phyloP scores from a whole-genome alignment of 192 early-diverging fungal genomes.

The Phycomyces blakesleeanus region DNA sequence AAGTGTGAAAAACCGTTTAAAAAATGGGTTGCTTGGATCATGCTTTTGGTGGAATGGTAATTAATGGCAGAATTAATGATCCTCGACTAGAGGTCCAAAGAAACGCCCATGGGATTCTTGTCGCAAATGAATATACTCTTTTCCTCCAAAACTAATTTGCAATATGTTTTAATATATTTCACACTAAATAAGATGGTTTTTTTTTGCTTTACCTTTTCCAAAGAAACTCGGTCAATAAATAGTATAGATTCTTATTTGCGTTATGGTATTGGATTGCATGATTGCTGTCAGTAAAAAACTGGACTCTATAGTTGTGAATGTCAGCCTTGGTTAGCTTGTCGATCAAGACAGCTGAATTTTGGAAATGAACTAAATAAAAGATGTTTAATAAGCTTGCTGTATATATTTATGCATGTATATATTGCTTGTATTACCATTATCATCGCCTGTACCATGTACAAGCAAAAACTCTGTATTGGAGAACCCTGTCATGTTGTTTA shows the following conservation, averaged over 20 bases:
- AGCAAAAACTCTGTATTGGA: conserved; percentile 72
- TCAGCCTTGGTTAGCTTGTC: conserved; percentile 68
- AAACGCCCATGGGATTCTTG: conserved; percentile 14
- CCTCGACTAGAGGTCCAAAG: conserved; percentile 2
- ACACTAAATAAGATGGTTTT: background rate
- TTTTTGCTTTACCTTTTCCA: conserved; percentile 21
- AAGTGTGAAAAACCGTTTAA: too few species aligned
- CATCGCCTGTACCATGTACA: conserved; percentile 90
- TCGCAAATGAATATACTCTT: conserved; percentile 21
- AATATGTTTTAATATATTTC: background rate
- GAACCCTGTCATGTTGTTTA: conserved; percentile 82
- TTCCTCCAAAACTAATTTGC: conserved; percentile 12
- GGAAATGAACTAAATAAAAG: conserved; percentile 69
- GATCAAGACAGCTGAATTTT: conserved; percentile 77
- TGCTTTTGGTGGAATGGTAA: too few species aligned
- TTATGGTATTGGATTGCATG: conserved; percentile 77
- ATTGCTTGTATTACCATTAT: conserved; percentile 47
- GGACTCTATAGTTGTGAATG: conserved; percentile 75
- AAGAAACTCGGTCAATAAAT: conserved; percentile 31
- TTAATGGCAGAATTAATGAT: too few species aligned
- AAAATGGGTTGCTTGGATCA: too few species aligned
- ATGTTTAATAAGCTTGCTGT: too few species aligned
- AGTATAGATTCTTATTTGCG: conserved; percentile 56
- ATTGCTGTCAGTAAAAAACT: conserved; percentile 86
- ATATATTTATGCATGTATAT: conserved; percentile 8